Conservation (phyloP, 768 basidiomycete species). For the Chalciporus chontae region DNA sequence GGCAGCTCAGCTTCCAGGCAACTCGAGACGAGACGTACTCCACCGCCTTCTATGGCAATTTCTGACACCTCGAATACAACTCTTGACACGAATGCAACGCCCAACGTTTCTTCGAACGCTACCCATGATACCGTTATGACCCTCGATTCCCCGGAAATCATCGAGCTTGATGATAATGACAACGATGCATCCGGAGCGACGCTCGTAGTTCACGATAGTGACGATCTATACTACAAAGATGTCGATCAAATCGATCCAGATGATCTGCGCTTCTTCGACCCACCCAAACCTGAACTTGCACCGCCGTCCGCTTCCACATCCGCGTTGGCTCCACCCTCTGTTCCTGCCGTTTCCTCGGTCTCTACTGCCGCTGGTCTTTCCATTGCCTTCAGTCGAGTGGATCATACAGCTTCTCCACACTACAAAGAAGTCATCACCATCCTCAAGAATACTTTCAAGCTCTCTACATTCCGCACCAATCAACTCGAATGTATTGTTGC, state of each 20-base stretch:
- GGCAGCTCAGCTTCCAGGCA: not conserved
- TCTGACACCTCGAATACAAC: conserved; percentile 18
- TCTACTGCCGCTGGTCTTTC: not conserved
- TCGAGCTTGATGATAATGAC: conserved; percentile 21
- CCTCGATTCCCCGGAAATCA: conserved; percentile 11
- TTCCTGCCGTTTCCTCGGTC: conserved; percentile 11
- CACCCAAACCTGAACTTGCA: conserved; percentile 8
- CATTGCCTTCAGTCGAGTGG: conserved; percentile 14
- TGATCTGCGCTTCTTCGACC: conserved; percentile 13
- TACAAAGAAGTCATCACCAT: conserved; percentile 30
- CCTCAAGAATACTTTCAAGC: conserved; percentile 47
- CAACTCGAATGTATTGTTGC: conserved; percentile 86
- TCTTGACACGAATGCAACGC: not conserved
- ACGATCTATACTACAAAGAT: conserved; percentile 47
- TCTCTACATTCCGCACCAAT: conserved; percentile 71
- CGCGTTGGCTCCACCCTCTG: not conserved
- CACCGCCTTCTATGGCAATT: conserved; percentile 12
- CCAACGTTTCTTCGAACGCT: not conserved
- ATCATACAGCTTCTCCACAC: conserved; percentile 31
- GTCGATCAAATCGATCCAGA: conserved; percentile 33
- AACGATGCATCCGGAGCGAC: conserved; percentile 16
- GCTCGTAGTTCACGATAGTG: conserved; percentile 33
- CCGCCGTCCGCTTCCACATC: conserved; percentile 6
- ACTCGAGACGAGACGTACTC: conserved; percentile 7
- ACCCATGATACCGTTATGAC: conserved; percentile 4